phyloP scores from a whole-genome alignment of 2,329 filamentous ascomycete species.

The Hymenoscyphus linearis region DNA sequence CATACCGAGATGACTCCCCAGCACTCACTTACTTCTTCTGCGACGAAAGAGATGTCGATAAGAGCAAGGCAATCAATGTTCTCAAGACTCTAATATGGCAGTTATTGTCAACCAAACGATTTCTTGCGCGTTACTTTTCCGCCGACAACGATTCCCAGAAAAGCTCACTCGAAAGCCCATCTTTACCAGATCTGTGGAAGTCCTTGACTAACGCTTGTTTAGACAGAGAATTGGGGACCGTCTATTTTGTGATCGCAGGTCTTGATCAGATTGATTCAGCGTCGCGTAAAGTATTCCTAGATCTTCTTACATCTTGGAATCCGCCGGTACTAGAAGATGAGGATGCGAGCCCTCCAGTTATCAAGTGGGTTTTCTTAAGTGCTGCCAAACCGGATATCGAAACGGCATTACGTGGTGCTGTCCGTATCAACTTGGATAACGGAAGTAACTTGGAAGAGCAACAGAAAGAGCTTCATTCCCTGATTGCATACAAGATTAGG shows the following conservation, averaged over 20 bases:
- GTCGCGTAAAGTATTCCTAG: conserved; percentile 1
- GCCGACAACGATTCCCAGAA: not conserved
- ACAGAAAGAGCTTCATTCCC: not conserved
- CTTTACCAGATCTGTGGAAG: conserved; percentile 2
- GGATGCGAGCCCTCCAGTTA: not conserved
- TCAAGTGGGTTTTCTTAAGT: conserved; percentile 3
- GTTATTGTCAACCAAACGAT: not conserved
- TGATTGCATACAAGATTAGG: not conserved
- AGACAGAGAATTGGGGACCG: not conserved
- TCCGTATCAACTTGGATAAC: conserved; percentile 1
- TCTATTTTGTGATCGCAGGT: conserved; percentile 1
- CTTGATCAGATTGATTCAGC: conserved; percentile 3
- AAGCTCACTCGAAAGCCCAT: not conserved
- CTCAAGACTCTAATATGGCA: conserved; percentile 1
- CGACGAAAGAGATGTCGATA: conserved; percentile 1
- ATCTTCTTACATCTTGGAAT: not conserved
- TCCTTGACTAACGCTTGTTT: not conserved
- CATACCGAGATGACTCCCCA: not conserved
- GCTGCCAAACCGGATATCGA: conserved; percentile 1
- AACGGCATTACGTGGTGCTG: not conserved
- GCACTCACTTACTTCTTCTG: conserved; percentile 5
- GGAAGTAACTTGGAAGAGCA: conserved; percentile 2
- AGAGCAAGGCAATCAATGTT: conserved; percentile 5
- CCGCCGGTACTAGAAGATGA: conserved; percentile 3
- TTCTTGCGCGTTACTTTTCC: conserved; percentile 1